Conservation (phyloP, 2,329 filamentous ascomycete species). For the Magnaporthiopsis poae region DNA sequence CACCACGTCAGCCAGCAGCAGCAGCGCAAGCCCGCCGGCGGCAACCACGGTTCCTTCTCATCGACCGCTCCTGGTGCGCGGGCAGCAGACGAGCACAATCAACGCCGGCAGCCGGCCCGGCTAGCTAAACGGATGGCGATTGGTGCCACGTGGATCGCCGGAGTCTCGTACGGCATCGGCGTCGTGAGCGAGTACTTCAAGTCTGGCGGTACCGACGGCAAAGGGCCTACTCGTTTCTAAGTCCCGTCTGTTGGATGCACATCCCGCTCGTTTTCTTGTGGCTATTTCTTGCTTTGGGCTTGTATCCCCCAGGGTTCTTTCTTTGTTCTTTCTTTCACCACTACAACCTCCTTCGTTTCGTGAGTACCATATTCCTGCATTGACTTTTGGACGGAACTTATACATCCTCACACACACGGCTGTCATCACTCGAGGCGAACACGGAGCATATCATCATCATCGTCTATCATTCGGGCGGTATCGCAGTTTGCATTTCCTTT, state of each 20-base stretch:
- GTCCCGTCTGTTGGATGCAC: not conserved
- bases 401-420: not conserved
- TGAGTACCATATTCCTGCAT: too few relatives aligned
- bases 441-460: not conserved
- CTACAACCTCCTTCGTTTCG: not conserved
- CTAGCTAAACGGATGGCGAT: constrained; percentile 39
- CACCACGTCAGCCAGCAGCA: constrained; percentile 17
- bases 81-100: constrained; percentile 12
- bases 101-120: constrained; percentile 13
- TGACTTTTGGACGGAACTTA: not conserved
- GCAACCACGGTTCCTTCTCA: constrained; percentile 1
- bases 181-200: constrained; percentile 49
- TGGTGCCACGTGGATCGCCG: constrained; percentile 45
- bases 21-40: constrained; percentile 14
- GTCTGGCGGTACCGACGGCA: constrained; percentile 30
- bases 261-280: not conserved
- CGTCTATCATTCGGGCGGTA: not conserved
- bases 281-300: not conserved
- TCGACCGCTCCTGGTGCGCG: not conserved
- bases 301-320: not conserved
- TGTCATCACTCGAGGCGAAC: not conserved
- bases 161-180: constrained; percentile 47
- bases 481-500: not conserved
- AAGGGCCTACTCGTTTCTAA: constrained; percentile 26
- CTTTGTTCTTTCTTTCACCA: not conserved